Evolutionary conservation across 2,329 filamentous ascomycete species (phyloP).

Genomic region (Trichoderma polysporum): DNA sequence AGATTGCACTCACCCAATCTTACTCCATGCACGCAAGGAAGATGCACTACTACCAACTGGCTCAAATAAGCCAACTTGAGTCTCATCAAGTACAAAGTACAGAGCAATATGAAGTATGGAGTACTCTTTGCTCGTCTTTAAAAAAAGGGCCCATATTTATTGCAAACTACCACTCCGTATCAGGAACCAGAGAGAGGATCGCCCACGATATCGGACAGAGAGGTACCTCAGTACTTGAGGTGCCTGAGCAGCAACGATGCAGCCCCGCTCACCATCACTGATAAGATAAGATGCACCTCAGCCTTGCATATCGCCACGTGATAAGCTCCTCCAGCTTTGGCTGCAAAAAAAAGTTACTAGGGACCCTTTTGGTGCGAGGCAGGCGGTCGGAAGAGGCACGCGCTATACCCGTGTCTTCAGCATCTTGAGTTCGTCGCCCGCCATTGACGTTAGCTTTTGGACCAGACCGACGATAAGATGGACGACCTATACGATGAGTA

Average conservation of each 20-base stretch:
- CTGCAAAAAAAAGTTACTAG: slow-evolving; percentile 26
- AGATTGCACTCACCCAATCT: not conserved
- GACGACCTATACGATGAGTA: slow-evolving; percentile 98
- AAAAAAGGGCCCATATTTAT: not conserved
- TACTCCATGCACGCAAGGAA: not conserved
- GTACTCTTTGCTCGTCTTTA: not conserved
- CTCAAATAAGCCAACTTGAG: not conserved
- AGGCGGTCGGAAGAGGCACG: slow-evolving; percentile 16
- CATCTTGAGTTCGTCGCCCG: slow-evolving; percentile 22
- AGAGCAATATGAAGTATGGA: not conserved
- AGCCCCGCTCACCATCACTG: not conserved
- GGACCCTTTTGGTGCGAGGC: slow-evolving; percentile 18
- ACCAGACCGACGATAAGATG: slow-evolving; percentile 52
- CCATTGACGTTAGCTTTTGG: slow-evolving; percentile 25
- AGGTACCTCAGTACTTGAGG: not conserved
- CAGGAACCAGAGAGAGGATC: not conserved
- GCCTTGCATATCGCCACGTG: slow-evolving; percentile 23
- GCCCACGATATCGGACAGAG: not conserved
- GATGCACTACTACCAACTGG: not conserved
- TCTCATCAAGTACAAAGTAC: not conserved
- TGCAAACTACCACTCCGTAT: not conserved
- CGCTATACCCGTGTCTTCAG: slow-evolving; percentile 22
- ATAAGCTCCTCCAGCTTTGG: slow-evolving; percentile 12
- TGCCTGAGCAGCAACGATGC: not conserved
- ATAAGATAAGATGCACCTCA: slow-evolving; percentile 15